Conservation (phyloP, 2,329 filamentous ascomycete species). For the Atkinsonella hypoxylon region DNA sequence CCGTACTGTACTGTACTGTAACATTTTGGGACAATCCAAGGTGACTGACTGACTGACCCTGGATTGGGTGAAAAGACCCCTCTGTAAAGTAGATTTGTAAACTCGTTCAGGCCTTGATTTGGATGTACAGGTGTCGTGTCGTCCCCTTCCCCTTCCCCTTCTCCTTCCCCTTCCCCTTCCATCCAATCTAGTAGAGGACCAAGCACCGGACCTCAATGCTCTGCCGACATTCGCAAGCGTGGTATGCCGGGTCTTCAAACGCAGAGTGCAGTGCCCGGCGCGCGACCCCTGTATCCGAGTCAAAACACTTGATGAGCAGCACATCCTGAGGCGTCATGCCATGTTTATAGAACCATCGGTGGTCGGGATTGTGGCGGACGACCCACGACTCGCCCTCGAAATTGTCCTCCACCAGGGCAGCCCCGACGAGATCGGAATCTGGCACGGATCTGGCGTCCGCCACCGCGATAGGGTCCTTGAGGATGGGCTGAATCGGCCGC, state of each 20-base stretch:
- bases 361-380: constrained; percentile 27
- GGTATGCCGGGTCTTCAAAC: constrained; percentile 38
- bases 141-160: no score
- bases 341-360: constrained; percentile 42
- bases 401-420: constrained; percentile 37
- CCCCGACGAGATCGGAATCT: constrained; percentile 37
- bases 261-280: constrained; percentile 41
- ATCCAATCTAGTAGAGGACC: constrained; percentile 40
- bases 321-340: constrained; percentile 40
- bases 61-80: no score
- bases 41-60: no score
- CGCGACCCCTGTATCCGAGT: constrained; percentile 45
- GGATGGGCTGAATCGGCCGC: constrained; percentile 25
- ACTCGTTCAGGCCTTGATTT: no score
- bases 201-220: constrained; percentile 54
- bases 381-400: constrained; percentile 36
- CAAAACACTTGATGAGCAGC: constrained; percentile 49
- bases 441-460: constrained; percentile 37
- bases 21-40: no score
- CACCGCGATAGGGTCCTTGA: constrained; percentile 38
- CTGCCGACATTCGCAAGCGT: constrained; percentile 43
- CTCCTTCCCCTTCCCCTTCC: no score
- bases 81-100: no score
- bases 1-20: no score
- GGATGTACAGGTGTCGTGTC: no score